These are phyloP conservation scores for Laguncularia racemosa DNA, from an alignment of 345 rosid species.

Conservation along the genomic window DNA sequence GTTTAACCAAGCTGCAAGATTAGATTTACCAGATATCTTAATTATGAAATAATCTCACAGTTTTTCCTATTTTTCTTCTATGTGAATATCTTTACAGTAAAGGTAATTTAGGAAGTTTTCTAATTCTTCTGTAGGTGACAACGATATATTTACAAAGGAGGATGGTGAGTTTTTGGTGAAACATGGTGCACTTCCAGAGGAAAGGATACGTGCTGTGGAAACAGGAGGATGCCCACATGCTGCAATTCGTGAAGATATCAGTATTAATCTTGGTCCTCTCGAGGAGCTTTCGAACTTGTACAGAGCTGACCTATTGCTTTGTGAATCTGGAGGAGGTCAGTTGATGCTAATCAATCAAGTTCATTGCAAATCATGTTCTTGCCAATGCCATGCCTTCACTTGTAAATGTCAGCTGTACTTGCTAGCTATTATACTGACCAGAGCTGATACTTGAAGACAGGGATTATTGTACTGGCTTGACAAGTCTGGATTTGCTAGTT, in stretches of 20 bases:
- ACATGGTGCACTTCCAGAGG: conserved; percentile 85
- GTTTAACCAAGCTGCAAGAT: too few species aligned
- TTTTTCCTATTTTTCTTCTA: too few species aligned
- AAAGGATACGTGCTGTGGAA: conserved; percentile 89
- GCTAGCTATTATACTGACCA: too few species aligned
- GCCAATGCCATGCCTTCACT: too few species aligned
- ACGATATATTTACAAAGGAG: conserved; percentile 96
- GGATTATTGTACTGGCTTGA: too few species aligned
- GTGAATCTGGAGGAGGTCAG: conserved; percentile 96
- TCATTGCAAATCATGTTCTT: not conserved
- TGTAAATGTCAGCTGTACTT: too few species aligned
- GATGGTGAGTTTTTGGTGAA: conserved; percentile 95
- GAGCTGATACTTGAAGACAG: too few species aligned
- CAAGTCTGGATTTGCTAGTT: too few species aligned
- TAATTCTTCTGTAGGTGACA: conserved; percentile 51
- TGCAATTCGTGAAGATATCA: conserved; percentile 98
- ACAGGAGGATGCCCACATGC: conserved; percentile 98
- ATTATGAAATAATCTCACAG: too few species aligned
- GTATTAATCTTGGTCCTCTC: conserved; percentile 92
- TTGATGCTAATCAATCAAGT: not conserved
- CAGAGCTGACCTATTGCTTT: conserved; percentile 84
- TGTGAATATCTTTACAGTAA: too few species aligned
- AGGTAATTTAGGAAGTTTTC: too few species aligned
- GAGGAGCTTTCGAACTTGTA: conserved; percentile 88
- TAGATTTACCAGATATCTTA: too few species aligned